A percentile compares a stretch with the other conserved stretches of the same genome.
Conservation (phyloP, 805 yeast species). For the Millerago galiae region DNA sequence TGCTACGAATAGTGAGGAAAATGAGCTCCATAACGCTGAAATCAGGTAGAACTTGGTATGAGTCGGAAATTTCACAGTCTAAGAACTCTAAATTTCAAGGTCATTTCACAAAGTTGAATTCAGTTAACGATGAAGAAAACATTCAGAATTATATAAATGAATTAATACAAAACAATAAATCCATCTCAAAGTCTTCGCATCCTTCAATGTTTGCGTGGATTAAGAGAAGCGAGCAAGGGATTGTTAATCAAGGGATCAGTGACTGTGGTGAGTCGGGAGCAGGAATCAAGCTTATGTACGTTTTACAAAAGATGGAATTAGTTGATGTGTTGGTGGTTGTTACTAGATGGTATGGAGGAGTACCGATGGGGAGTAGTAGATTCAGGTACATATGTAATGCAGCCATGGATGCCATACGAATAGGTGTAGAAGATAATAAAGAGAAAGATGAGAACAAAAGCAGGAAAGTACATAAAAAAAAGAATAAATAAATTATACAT, state of each 20-base stretch:
- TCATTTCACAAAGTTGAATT: conserved; percentile 33
- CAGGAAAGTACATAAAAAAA: neutral
- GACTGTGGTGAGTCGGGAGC: conserved; percentile 78
- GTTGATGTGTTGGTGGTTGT: conserved; percentile 60
- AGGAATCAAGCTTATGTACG: conserved; percentile 50
- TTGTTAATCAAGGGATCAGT: conserved; percentile 46
- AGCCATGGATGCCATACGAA: conserved; percentile 39
- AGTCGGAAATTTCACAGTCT: conserved; percentile 35
- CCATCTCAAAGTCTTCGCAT: conserved; percentile 55
- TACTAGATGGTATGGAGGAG: conserved; percentile 80
- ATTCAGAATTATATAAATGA: conserved; percentile 28
- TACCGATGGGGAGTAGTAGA: conserved; percentile 63
- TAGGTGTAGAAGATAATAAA: neutral
- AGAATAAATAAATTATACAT: conserved; percentile 22
- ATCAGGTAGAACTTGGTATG: conserved; percentile 29
- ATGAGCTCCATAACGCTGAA: neutral
- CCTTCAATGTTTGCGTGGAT: conserved; percentile 71
- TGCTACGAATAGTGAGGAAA: too few relatives aligned
- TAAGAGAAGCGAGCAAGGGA: conserved; percentile 32
- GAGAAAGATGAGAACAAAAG: neutral
- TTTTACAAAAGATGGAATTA: conserved; percentile 43
- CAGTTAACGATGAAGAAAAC: neutral
- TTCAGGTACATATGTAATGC: conserved; percentile 60
- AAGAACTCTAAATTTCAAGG: conserved; percentile 67
- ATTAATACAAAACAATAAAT: conserved; percentile 39